Evolutionary conservation across 768 basidiomycete genomes (phyloP).

Genomic region (Sarcomyxa edulis): DNA sequence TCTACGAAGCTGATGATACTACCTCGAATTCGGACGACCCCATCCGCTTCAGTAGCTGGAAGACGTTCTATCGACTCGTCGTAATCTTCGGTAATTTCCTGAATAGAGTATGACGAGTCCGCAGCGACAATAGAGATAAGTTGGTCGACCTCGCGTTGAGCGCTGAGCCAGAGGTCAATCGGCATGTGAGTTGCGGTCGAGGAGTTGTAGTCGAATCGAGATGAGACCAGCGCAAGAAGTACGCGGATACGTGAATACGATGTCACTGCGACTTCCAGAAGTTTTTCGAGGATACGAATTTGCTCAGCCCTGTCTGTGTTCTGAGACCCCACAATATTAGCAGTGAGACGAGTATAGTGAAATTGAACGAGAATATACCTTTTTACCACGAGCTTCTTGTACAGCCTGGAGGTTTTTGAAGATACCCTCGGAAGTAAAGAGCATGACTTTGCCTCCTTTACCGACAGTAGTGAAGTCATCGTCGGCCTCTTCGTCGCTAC

Average conservation of each 20-base stretch:
- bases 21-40: constrained; percentile 84
- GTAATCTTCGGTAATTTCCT: constrained; percentile 85
- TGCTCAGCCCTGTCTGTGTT: constrained; percentile 96
- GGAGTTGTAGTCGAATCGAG: constrained; percentile 95
- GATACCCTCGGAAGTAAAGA: constrained; percentile 78
- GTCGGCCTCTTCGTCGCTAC: constrained; percentile 39
- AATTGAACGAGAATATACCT: constrained; percentile 43
- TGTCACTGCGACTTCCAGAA: constrained; percentile 81
- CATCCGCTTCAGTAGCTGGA: constrained; percentile 64
- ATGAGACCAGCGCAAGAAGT: constrained; percentile 87
- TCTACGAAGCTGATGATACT: constrained; percentile 96
- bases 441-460: constrained; percentile 79
- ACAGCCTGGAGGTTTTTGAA: constrained; percentile 90
- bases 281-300: constrained; percentile 83
- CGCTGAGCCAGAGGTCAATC: constrained; percentile 82
- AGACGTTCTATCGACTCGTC: constrained; percentile 84
- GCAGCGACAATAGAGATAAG: constrained; percentile 74
- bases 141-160: constrained; percentile 84
- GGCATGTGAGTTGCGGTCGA: constrained; percentile 87
- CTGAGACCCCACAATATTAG: constrained; percentile 34
- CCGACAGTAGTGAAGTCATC: constrained; percentile 90
- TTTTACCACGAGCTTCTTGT: constrained; percentile 93
- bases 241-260: constrained; percentile 93
- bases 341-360: not conserved
- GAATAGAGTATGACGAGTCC: constrained; percentile 75